Evolutionary conservation across 1,284 basidiomycete species (phyloP), one percentile per base, ranked within the genome.

Genomic region (Xerocomus amazonicus): DNA sequence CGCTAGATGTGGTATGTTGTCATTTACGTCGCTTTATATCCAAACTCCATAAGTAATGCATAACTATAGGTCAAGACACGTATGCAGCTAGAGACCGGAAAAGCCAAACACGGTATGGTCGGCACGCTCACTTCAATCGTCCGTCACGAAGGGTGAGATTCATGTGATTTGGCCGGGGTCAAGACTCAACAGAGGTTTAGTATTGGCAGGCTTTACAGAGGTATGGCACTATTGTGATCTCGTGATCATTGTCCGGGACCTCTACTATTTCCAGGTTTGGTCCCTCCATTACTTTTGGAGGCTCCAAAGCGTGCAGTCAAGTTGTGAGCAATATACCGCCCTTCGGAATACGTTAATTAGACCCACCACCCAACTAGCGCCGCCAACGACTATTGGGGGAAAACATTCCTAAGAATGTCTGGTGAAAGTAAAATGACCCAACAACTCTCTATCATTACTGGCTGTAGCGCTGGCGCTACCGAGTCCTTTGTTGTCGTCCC

Each of bases 241-340:
- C 6, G 12, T 28, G 19, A 23, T 23, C 19, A 23, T 8, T n/a
- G 32, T 5, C 12, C 12, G 37, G 16, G 23, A 43, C 32, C 44
- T 44, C 23, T 53, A 32, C 9, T 17, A 19, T 19, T 13, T 40
- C 33, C 48, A 86, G 84, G 96, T 56, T 83, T 99, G 51, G 84
- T 94, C 17, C 92, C 97, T 7, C 97, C 97, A 17, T 73, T 99
- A 26, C 81, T 98, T 66, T 76, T 99, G 48, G 96, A 99, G 72
- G 97, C 97, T 19, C 97, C 96, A 5, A 99, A 99, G 75, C 84
- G 96, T 72, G 96, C 96, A 16, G 89, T 95, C 53, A 99, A 99
- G 79, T 99, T 94, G 90, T 90, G 55, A 51, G 82, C 72, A 10
- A 4, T 28, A 29, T 44, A 42, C 23, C 14, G 6, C 44, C 23